phyloP scores from a whole-genome alignment of 768 basidiomycete species.

The Auriscalpium orientale region DNA sequence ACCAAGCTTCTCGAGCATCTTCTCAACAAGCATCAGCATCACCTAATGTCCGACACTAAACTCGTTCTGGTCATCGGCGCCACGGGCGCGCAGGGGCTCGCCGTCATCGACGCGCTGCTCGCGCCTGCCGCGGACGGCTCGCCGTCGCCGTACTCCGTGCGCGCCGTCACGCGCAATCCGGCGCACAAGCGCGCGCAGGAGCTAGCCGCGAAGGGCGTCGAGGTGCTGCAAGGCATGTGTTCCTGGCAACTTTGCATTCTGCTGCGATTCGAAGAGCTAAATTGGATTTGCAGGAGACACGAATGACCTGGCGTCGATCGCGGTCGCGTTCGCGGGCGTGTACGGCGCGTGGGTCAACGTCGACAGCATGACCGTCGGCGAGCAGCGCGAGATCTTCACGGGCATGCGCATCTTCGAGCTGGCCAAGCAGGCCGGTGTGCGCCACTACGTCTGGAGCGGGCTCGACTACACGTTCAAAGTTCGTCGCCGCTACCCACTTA shows the following conservation, averaged over 20 bases:
- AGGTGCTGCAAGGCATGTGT: no score
- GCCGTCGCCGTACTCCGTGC: conserved; percentile 32
- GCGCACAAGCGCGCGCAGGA: conserved; percentile 25
- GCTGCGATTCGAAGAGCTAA: neutral
- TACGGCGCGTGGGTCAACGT: conserved; percentile 32
- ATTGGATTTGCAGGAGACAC: conserved; percentile 20
- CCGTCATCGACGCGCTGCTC: no score
- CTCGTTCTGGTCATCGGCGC: conserved; percentile 35
- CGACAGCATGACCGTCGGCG: conserved; percentile 28
- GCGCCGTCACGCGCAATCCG: no score
- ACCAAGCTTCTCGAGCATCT: no score
- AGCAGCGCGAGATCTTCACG: no score
- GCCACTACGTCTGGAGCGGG: no score
- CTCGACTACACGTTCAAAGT: conserved; percentile 34
- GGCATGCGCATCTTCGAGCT: conserved; percentile 34
- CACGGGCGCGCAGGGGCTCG: no score
- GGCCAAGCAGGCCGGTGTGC: conserved; percentile 25
- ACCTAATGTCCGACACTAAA: conserved; percentile 17
- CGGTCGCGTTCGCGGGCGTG: conserved; percentile 24
- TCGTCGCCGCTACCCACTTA: no score
- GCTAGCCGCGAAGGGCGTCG: no score
- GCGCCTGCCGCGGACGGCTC: conserved; percentile 25
- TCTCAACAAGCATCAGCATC: no score
- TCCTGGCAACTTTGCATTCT: neutral
- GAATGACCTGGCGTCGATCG: conserved; percentile 22